Conservation (phyloP, 1,284 basidiomycete species). For the Cutaneotrichosporon sp. region DNA sequence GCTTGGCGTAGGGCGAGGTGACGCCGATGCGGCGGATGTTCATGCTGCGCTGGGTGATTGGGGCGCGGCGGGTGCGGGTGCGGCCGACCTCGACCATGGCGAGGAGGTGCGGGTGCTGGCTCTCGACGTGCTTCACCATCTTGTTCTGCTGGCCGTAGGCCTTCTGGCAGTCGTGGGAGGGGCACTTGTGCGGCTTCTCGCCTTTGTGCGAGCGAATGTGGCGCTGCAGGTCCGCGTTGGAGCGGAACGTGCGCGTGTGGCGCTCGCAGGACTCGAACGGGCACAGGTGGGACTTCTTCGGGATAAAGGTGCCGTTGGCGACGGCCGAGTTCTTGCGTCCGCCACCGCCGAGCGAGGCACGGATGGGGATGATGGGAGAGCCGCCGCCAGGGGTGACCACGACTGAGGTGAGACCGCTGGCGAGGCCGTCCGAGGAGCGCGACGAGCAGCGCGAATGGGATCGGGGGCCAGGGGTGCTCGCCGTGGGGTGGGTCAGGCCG, state of each 20-base stretch:
- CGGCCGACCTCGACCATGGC: conserved; percentile 19
- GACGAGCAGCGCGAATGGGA: conserved; percentile 24
- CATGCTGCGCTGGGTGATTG: conserved; percentile 1
- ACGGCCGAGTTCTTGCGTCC: conserved; percentile 8
- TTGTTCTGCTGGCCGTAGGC: conserved; percentile 31
- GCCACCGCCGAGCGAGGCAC: background rate
- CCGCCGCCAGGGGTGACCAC: background rate
- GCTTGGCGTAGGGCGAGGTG: background rate
- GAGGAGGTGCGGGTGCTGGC: conserved; percentile 22
- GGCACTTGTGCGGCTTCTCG: conserved; percentile 23
- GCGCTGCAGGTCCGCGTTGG: conserved; percentile 31
- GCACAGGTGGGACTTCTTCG: conserved; percentile 25
- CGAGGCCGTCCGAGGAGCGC: conserved; percentile 15
- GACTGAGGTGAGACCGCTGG: background rate
- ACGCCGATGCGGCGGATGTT: conserved; percentile 8
- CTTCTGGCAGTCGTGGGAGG: conserved; percentile 22
- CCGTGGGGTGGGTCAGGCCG: conserved; percentile 19
- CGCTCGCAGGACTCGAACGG: conserved; percentile 21
- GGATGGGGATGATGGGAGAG: background rate
- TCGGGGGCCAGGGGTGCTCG: conserved; percentile 19
- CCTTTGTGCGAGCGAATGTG: conserved; percentile 28
- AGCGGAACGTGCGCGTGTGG: conserved; percentile 24
- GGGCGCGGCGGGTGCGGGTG: conserved; percentile 14
- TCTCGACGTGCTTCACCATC: conserved; percentile 31
- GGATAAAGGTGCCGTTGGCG: conserved; percentile 14